Percentiles rank a stretch among this genome's conserved stretches.
These are phyloP conservation scores for Coniochaeta prunicola DNA, from an alignment of 2,329 filamentous ascomycete species.

Conservation along the genomic window DNA sequence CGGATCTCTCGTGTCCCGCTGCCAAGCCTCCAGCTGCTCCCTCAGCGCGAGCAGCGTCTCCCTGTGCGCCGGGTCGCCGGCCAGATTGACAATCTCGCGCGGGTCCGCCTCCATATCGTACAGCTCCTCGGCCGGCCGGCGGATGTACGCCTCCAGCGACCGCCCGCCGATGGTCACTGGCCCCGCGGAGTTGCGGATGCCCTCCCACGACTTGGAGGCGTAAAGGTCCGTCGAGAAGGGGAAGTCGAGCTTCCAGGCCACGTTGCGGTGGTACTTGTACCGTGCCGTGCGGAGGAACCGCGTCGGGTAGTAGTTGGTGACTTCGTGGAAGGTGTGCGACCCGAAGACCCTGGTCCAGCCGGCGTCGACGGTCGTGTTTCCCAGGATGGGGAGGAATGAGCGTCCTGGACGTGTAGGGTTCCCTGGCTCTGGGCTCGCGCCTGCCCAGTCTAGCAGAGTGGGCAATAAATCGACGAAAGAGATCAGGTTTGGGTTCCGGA, in stretches of 20 bases:
- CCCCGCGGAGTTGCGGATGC: conserved; percentile 10
- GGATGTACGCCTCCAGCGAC: no score
- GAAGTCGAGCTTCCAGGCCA: conserved; percentile 41
- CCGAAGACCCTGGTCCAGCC: conserved; percentile 33
- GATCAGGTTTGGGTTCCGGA: conserved; percentile 35
- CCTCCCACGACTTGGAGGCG: conserved; percentile 32
- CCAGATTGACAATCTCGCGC: no score
- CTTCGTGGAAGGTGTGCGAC: conserved; percentile 44
- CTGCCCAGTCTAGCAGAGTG: no score
- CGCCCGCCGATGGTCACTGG: no score
- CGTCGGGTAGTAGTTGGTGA: conserved; percentile 43
- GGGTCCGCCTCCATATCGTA: no score
- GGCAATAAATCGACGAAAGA: conserved; percentile 39
- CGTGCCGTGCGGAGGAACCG: conserved; percentile 31
- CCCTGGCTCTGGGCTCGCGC: conserved; percentile 11
- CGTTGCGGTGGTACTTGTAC: conserved; percentile 44
- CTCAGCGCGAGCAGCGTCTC: no score
- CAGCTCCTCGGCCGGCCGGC: no score
- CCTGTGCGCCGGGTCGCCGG: no score
- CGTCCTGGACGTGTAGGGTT: conserved; percentile 15
- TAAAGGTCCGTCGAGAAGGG: conserved; percentile 40
- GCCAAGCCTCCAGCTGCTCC: no score
- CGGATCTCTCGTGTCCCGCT: no score
- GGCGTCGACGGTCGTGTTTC: no score
- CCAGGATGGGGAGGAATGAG: conserved; percentile 31